These are phyloP conservation scores for Friedmanniomyces simplex DNA, from an alignment of 495 filamentous ascomycete species.

Conservation along the genomic window DNA sequence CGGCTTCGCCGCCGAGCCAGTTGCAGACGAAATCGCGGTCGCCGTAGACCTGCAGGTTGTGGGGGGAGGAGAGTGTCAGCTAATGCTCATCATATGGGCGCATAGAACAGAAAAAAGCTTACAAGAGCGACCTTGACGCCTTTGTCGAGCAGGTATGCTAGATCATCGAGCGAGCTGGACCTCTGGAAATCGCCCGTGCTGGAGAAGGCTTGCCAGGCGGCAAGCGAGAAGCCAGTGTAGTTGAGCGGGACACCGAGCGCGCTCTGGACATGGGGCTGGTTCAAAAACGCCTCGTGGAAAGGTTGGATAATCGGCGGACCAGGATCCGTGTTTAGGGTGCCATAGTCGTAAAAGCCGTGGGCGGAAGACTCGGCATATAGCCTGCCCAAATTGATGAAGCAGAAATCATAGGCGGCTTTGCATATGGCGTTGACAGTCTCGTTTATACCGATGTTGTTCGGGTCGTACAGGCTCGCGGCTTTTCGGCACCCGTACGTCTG, in stretches of 20 bases:
- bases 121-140: constrained; percentile 35
- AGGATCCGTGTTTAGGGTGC: too few species aligned
- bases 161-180: not conserved
- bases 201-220: not conserved
- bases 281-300: too few species aligned
- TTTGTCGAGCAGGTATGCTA: constrained; percentile 42
- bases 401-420: not conserved
- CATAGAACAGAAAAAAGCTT: not conserved
- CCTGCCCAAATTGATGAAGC: too few species aligned
- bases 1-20: constrained; percentile 29
- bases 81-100: constrained; percentile 16
- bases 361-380: too few species aligned
- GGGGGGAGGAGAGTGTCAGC: too few species aligned
- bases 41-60: constrained; percentile 44
- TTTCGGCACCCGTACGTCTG: not conserved
- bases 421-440: not conserved
- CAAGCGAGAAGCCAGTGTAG: constrained; percentile 16
- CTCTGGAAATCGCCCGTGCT: not conserved
- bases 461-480: not conserved
- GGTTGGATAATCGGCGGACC: too few species aligned
- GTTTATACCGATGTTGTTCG: not conserved
- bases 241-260: constrained; percentile 29
- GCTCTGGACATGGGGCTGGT: constrained; percentile 22
- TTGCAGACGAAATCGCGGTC: constrained; percentile 29
- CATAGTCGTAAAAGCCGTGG: too few species aligned